Evolutionary conservation across 2,329 filamentous ascomycete species (phyloP), one percentile per base, ranked within the genome.

Genomic region (Metarhizium sp.): DNA sequence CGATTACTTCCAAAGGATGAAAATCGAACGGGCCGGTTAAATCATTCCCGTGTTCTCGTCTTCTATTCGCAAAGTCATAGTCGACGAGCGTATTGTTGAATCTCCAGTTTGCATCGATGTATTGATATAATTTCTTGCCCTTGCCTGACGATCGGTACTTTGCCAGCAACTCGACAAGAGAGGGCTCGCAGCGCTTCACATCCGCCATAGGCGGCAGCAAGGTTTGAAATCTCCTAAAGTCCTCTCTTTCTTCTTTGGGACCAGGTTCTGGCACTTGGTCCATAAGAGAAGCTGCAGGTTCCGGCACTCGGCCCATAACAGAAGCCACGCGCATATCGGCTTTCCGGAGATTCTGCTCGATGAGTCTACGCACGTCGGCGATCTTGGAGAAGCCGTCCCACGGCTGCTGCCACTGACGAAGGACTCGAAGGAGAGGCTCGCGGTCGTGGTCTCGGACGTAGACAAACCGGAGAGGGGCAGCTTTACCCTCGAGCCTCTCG

Each of bases 351-450:
- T 20, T 25, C 14, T 46, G 43, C 8, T 46, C 25, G 20, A 46
- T 11, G 7, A 46, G 25, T 29, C 13, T 25, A 8, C n/a, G 13
- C 7, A 25, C 20, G 6, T 46, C 43, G 6, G n/a, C 13, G n/a
- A 46, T n/a, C 25, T 46, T 46, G 18, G 13, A 20, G 7, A 29
- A 10, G 6, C 43, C 20, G 4, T 46, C 43, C 43, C 8, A 46
- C 25, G 43, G n/a, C 11, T 36, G 30, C 42, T 52, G 52, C 53
- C 58, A 59, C 34, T 60, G 56, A 25, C 56, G 49, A 18, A 57
- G 49, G 13, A 63, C 25, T 40, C 55, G 47, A 36, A 53, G 30
- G 4, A 60, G 43, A 25, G 43, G n/a, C 20, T 46, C 13, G 5
- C 10, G 18, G 16, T 52, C 55, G 10, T 20, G 42, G 3, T 55